Evolutionary conservation across 2,329 filamentous ascomycete species (phyloP).

Genomic region (Ambrosiella xylebori): DNA sequence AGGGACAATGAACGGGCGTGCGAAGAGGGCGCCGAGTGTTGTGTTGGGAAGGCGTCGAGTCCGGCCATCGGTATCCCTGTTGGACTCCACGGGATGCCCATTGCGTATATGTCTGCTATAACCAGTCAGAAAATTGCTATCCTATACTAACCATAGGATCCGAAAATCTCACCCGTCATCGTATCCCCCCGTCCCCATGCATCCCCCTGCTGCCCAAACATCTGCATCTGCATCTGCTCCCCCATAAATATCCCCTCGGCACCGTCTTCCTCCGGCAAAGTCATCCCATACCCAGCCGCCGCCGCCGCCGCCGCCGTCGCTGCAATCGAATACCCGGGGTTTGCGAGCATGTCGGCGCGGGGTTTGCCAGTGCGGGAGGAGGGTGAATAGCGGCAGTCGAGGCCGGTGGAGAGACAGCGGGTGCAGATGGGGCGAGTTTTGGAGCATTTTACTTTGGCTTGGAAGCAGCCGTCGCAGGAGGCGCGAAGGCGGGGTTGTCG

Average conservation of each 20-base stretch:
- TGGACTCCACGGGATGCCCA: slow-evolving; percentile 25
- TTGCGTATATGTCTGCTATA: slow-evolving; percentile 21
- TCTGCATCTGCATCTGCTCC: slow-evolving; percentile 5
- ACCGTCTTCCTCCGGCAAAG: neutral
- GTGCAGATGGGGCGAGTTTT: slow-evolving; percentile 35
- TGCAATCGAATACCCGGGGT: slow-evolving; percentile 2
- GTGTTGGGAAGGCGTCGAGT: slow-evolving; percentile 18
- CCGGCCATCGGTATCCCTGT: slow-evolving; percentile 11
- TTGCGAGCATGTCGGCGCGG: slow-evolving; percentile 4
- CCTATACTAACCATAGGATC: neutral
- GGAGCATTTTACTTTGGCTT: slow-evolving; percentile 39
- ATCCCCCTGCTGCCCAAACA: slow-evolving; percentile 2
- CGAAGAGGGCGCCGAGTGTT: slow-evolving; percentile 19
- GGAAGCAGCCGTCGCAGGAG: slow-evolving; percentile 37
- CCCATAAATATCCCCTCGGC: slow-evolving; percentile 1
- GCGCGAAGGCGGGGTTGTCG: slow-evolving; percentile 27
- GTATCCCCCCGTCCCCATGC: slow-evolving; percentile 16
- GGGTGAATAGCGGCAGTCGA: slow-evolving; percentile 34
- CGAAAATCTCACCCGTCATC: slow-evolving; percentile 14
- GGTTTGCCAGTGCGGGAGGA: slow-evolving; percentile 28
- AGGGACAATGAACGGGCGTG: slow-evolving; percentile 21
- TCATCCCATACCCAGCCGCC: neutral
- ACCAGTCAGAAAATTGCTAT: neutral
- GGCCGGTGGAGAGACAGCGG: slow-evolving; percentile 32
- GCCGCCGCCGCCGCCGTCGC: neutral